Evolutionary conservation across 805 yeast genomes (phyloP), one percentile per base, ranked within the genome.

Genomic region (Kuraishia floccosa): DNA sequence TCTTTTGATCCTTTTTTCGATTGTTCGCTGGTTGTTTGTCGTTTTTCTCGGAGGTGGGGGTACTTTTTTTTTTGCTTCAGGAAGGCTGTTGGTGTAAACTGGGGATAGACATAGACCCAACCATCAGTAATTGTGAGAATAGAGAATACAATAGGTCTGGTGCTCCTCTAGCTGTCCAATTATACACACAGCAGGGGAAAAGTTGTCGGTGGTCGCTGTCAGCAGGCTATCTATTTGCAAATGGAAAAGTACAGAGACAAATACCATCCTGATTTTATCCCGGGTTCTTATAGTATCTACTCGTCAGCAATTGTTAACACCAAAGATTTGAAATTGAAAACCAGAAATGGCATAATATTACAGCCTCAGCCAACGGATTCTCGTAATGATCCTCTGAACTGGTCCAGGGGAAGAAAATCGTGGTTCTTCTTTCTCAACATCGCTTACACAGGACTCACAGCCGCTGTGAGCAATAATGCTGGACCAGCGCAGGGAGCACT

Each of bases 341-440:
- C 60, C 15, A 46, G 51, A 10, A 56, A 55, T 15, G 39, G 38
- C 16, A 52, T 74, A 31, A 60, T 75, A 25, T 48, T 75, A 34
- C 61, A 69, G 34, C 82, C 82, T 3, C 82, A 75, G 41, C 82
- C 82, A 5, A 58, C 76, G 10, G 75, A 71, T 30, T 68, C 75
- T 6, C 72, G 74, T 20, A 75, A 75, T 42, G 81, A 75, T 43
- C 81, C 81, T 2, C 52, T 75, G 32, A 75, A 74, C 47, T 75
- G 82, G 82, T 45, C 58, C n/a, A 34, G 28, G 25, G 25, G 27
- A 28, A 55, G 60, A 34, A 55, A 54, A 24, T 12, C n/a, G 10
- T 15, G 15, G 21, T 30, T 26, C 11, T 57, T 63, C 36, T 30
- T 50, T n/a, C 39, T 65, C 8, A 36, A 67, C 13, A 52, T 60